Evolutionary conservation across 352 stramenopile species (phyloP), one percentile per base, ranked within the genome.

Genomic region (Phytophthora litchii): DNA sequence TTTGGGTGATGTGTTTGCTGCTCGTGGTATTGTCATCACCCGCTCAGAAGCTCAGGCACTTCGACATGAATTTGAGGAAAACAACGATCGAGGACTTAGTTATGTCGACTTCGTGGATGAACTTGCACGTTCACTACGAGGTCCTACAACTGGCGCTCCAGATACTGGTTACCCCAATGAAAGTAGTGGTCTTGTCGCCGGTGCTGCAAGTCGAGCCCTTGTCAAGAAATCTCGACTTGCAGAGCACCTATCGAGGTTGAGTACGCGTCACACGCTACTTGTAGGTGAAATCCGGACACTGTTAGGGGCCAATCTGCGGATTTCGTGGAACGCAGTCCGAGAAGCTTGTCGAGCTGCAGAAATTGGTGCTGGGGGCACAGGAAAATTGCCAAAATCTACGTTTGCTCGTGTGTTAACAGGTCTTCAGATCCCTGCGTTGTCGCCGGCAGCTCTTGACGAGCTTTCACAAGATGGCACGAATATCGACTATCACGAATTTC

Each of bases 11-110:
- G 79, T 84, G 17, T 84, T 90, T 27, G 67, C 70, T 8, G 50
- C 55, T 10, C 80, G 79, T 48, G 78, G 70, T 17, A 76, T 92
- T 44, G 31, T 66, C 6, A 54, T 88, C 21, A 75, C 78, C 3
- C 75, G 58, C 4, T 75, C 84, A 37, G 80, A 89, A 21, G 83
- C 78, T 16, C 79, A 86, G 56, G 70, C 68, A 34, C 63, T 92
- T 31, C 64, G 81, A 3, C 76, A 87, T 45, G 83, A 92, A 46
- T 92, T 85, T 59, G 83, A 92, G 21, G 83, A 92, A 67, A 92
- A 84, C 67, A 92, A 89, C 66, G 83, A 92, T 52, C 60, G 54
- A 21, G 62, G 56, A 12, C 54, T 90, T 11, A 51, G 50, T 21
- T 92, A 92, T 71, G 70, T 70, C 40, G 57, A 61, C 6, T 92